Conservation (phyloP, 1,284 basidiomycete species). For the Trametes hirsuta region DNA sequence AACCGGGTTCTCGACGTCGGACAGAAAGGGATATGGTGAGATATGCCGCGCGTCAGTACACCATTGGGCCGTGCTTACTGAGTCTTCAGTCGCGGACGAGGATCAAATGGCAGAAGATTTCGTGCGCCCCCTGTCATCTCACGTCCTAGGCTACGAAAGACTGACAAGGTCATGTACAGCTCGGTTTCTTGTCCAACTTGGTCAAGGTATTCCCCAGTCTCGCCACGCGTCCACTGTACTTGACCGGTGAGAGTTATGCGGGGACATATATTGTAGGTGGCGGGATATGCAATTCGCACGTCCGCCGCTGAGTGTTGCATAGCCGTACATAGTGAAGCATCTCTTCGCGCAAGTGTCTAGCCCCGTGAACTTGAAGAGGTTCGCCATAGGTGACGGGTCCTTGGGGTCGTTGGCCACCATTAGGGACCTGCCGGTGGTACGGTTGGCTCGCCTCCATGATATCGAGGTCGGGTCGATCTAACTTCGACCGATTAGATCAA, state of each 20-base stretch:
- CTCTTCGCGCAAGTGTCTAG: slow-evolving; percentile 60
- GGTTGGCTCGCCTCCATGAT: not conserved
- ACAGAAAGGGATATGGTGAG: slow-evolving; percentile 57
- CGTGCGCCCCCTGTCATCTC: slow-evolving; percentile 41
- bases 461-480: not conserved
- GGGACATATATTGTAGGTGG: slow-evolving; percentile 43
- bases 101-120: slow-evolving; percentile 72
- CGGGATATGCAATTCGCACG: not conserved
- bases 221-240: slow-evolving; percentile 29
- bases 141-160: not conserved
- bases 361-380: slow-evolving; percentile 64
- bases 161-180: slow-evolving; percentile 10
- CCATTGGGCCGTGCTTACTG: not conserved
- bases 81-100: slow-evolving; percentile 54
- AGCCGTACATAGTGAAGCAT: slow-evolving; percentile 70
- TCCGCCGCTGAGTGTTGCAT: not conserved
- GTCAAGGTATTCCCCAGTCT: slow-evolving; percentile 34
- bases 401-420: slow-evolving; percentile 52
- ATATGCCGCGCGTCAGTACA: not conserved
- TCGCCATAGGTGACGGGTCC: slow-evolving; percentile 69
- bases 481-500: slow-evolving; percentile 40
- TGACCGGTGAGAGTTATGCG: slow-evolving; percentile 36
- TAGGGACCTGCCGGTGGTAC: slow-evolving; percentile 52
- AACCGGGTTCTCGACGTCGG: slow-evolving; percentile 49
- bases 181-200: slow-evolving; percentile 28